Percentiles rank a stretch among this genome's conserved stretches.
These are phyloP conservation scores for Aspergillus arachidicola DNA, from an alignment of 2,329 filamentous ascomycete species.

Conservation along the genomic window DNA sequence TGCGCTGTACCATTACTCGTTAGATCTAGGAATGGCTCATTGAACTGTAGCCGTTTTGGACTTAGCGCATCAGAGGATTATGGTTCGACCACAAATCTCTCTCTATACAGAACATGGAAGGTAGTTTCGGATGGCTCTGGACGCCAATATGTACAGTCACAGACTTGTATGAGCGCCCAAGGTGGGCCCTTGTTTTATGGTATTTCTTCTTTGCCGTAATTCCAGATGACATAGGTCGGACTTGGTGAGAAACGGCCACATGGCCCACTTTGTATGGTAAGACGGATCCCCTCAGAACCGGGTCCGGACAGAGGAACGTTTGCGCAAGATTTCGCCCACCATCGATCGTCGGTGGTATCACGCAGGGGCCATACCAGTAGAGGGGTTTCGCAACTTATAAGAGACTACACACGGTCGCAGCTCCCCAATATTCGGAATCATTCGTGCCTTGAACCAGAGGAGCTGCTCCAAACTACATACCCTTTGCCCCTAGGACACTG, in stretches of 20 bases:
- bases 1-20: too few relatives aligned
- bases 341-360: neutral
- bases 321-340: neutral
- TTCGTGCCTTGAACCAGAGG: neutral
- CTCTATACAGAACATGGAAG: too few relatives aligned
- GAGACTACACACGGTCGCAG: neutral
- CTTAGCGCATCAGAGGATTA: too few relatives aligned
- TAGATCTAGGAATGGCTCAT: too few relatives aligned
- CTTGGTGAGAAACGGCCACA: neutral
- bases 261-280: neutral
- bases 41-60: too few relatives aligned
- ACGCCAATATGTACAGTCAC: too few relatives aligned
- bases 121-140: too few relatives aligned
- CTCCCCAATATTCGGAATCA: neutral
- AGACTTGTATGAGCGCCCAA: too few relatives aligned
- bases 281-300: neutral
- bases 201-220: rapidly evolving
- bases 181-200: neutral
- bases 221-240: neutral
- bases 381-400: rapidly evolving
- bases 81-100: too few relatives aligned
- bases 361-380: rapidly evolving
- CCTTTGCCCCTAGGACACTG: neutral
- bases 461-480: neutral
- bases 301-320: neutral